Percentiles rank a stretch among this genome's conserved stretches.
phyloP scores from a whole-genome alignment of 352 stramenopile species.

The Pythium angustatum region DNA sequence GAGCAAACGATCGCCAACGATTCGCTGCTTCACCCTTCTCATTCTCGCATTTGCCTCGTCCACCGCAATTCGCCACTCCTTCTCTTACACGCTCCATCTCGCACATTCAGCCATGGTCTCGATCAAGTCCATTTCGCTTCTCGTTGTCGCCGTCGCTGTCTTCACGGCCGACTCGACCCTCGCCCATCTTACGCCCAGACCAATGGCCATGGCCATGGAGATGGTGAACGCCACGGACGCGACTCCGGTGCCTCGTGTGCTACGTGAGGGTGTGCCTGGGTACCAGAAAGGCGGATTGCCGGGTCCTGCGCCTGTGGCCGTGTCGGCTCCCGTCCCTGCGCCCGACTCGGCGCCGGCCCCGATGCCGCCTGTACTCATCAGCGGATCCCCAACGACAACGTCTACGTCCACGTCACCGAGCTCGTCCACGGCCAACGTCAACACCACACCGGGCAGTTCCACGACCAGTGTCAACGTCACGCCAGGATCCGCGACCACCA shows the following conservation, averaged over 20 bases:
- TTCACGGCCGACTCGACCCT: neutral
- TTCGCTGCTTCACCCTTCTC: no score
- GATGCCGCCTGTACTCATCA: neutral
- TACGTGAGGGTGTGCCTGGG: neutral
- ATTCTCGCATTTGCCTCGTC: neutral
- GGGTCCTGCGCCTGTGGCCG: no score
- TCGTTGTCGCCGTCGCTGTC: neutral
- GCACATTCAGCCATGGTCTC: neutral
- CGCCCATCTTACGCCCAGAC: neutral
- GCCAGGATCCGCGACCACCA: neutral
- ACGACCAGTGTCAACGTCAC: neutral
- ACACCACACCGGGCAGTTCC: slow-evolving; percentile 2
- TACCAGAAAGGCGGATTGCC: neutral
- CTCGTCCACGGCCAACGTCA: neutral
- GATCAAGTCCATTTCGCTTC: neutral
- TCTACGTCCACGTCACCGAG: neutral
- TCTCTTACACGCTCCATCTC: no score
- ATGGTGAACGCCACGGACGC: neutral
- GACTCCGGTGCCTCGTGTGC: neutral
- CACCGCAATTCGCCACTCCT: no score
- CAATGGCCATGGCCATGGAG: neutral
- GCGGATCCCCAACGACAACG: neutral
- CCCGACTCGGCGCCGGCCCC: no score
- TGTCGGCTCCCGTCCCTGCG: neutral
- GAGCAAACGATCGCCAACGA: no score